These are phyloP conservation scores for Boletus insuetus DNA, from an alignment of 768 basidiomycete species.

Conservation along the genomic window DNA sequence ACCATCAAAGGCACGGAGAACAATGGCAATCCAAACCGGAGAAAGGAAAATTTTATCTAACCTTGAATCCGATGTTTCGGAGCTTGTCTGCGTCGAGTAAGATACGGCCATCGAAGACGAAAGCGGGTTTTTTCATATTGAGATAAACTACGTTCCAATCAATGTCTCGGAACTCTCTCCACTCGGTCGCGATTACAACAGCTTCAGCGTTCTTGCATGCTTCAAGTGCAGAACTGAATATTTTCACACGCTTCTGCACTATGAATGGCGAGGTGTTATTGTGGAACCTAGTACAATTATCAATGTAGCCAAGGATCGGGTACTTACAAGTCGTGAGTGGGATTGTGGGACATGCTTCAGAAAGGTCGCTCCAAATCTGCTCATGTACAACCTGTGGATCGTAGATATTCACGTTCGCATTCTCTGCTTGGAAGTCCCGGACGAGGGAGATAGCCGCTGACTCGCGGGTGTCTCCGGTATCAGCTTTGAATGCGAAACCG, in stretches of 20 bases:
- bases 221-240: constrained; percentile 74
- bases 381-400: constrained; percentile 84
- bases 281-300: not conserved
- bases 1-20: constrained; percentile 1
- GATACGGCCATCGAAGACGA: constrained; percentile 91
- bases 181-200: constrained; percentile 94
- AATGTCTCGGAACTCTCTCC: constrained; percentile 94
- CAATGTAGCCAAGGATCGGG: not conserved
- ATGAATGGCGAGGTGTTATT: not conserved
- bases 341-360: constrained; percentile 62
- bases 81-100: constrained; percentile 81
- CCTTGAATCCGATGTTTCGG: constrained; percentile 87
- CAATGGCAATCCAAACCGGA: not conserved
- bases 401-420: constrained; percentile 82
- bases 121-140: constrained; percentile 97
- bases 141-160: constrained; percentile 87
- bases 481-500: constrained; percentile 99
- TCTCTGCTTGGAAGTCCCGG: constrained; percentile 89
- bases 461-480: constrained; percentile 99
- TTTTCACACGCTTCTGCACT: constrained; percentile 89
- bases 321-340: constrained; percentile 67
- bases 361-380: constrained; percentile 86
- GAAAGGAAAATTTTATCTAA: constrained; percentile 22
- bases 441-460: constrained; percentile 93
- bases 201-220: constrained; percentile 90